These are phyloP conservation scores for Trametes gibbosa DNA, from an alignment of 768 basidiomycete genomes.

Conservation along the genomic window DNA sequence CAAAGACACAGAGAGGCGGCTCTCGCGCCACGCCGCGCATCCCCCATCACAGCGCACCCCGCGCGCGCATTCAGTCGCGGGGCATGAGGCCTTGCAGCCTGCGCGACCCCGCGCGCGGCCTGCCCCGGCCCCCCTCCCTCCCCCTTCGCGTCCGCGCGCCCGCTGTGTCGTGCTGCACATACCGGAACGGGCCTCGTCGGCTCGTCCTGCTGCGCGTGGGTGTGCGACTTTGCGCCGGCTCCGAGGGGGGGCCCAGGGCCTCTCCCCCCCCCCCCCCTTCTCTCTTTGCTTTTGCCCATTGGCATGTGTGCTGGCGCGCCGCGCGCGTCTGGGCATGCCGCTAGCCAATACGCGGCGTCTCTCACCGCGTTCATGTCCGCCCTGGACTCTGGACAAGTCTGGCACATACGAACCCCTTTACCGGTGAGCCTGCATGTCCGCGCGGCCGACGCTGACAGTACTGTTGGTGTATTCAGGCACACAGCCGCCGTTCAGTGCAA, in stretches of 20 bases:
- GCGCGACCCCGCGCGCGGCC: constrained; percentile 4
- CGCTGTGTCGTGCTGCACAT: background rate
- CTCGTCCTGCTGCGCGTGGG: background rate
- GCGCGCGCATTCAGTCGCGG: background rate
- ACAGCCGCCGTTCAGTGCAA: background rate
- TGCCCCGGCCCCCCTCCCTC: constrained; percentile 4
- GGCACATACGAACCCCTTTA: too few species aligned
- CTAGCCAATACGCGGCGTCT: background rate
- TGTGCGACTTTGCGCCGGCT: background rate
- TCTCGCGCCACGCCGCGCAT: constrained; percentile 19
- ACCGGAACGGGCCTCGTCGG: constrained; percentile 1
- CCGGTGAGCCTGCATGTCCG: too few species aligned
- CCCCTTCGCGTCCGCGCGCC: too few species aligned
- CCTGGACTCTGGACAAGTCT: too few species aligned
- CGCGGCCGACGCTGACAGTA: background rate
- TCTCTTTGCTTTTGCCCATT: too few species aligned
- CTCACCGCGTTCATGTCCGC: constrained; percentile 9
- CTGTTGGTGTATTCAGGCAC: background rate
- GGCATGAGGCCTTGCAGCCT: constrained; percentile 17
- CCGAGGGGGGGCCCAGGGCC: constrained; percentile 1
- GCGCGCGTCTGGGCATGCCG: too few species aligned
- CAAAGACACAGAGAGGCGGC: constrained; percentile 4
- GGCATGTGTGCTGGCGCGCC: too few species aligned
- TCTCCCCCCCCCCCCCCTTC: too few species aligned
- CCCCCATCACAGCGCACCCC: background rate